Conservation (phyloP, 768 basidiomycete species). For the Neoboletus brunneissimus region DNA sequence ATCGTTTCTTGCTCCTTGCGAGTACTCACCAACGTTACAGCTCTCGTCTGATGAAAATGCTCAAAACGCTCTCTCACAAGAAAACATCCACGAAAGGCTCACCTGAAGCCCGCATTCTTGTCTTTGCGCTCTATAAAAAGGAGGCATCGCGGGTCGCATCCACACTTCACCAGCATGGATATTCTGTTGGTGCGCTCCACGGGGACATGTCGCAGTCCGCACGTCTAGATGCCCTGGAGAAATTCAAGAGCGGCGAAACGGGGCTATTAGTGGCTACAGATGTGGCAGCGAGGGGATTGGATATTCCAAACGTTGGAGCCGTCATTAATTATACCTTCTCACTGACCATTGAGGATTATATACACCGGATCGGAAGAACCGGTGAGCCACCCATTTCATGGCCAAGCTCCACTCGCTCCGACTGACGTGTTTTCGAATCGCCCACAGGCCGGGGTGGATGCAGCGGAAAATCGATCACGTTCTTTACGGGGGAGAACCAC, state of each 20-base stretch:
- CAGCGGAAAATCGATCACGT: constrained; percentile 88
- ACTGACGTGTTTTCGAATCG: not conserved
- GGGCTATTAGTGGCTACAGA: constrained; percentile 93
- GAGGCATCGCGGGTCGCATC: constrained; percentile 90
- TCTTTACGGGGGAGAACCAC: constrained; percentile 91
- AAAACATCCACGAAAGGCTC: constrained; percentile 52
- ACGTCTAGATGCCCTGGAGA: constrained; percentile 80
- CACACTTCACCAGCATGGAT: constrained; percentile 70
- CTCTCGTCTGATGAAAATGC: constrained; percentile 54
- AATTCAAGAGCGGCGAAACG: constrained; percentile 79
- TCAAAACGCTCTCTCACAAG: constrained; percentile 56
- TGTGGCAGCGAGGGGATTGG: constrained; percentile 94
- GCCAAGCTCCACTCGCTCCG: not conserved
- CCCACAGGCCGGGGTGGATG: constrained; percentile 82
- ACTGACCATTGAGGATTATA: constrained; percentile 90
- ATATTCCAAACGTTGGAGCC: constrained; percentile 92
- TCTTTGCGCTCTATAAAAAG: constrained; percentile 98
- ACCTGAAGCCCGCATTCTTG: constrained; percentile 67
- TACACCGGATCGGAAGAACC: constrained; percentile 88
- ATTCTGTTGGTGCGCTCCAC: constrained; percentile 78
- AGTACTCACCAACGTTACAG: constrained; percentile 33
- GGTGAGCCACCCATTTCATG: constrained; percentile 41
- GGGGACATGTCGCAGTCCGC: constrained; percentile 88
- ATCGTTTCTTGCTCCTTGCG: not conserved
- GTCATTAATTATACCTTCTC: constrained; percentile 99